Percentiles rank a stretch among this genome's conserved stretches.
phyloP scores from a whole-genome alignment of 106 monocot species.

The Agapanthus africanus region DNA sequence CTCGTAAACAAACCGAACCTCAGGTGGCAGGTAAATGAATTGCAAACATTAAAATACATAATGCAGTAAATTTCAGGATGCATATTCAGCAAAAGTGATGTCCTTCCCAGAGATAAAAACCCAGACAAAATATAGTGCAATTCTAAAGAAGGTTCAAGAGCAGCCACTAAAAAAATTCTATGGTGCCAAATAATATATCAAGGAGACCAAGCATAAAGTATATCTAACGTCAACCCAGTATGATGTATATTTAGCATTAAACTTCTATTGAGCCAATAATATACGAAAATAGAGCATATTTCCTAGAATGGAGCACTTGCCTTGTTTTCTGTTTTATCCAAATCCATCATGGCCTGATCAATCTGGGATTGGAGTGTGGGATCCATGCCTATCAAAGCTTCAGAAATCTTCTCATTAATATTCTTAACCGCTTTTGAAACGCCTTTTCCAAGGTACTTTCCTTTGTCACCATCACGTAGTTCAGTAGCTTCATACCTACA shows the following conservation, averaged over 20 bases:
- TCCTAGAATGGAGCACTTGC: background rate
- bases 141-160: background rate
- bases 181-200: background rate
- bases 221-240: background rate
- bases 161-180: background rate
- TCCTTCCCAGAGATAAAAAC: background rate
- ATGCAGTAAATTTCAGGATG: background rate
- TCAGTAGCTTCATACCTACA: constrained; percentile 62
- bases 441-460: constrained; percentile 72
- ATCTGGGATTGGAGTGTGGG: constrained; percentile 85
- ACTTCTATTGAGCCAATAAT: background rate
- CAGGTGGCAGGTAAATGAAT: too few relatives aligned
- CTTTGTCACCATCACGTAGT: constrained; percentile 70
- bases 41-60: too few relatives aligned
- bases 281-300: background rate
- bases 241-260: background rate
- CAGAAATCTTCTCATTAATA: constrained; percentile 85
- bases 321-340: constrained; percentile 11
- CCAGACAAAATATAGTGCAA: background rate
- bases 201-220: background rate
- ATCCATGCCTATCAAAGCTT: constrained; percentile 94
- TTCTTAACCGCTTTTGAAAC: constrained; percentile 78
- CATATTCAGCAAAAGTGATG: background rate
- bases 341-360: constrained; percentile 11
- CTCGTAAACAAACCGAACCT: background rate